Base-by-base conservation (phyloP, 768 basidiomycete species). In the Trametopsis cervina region DNA sequence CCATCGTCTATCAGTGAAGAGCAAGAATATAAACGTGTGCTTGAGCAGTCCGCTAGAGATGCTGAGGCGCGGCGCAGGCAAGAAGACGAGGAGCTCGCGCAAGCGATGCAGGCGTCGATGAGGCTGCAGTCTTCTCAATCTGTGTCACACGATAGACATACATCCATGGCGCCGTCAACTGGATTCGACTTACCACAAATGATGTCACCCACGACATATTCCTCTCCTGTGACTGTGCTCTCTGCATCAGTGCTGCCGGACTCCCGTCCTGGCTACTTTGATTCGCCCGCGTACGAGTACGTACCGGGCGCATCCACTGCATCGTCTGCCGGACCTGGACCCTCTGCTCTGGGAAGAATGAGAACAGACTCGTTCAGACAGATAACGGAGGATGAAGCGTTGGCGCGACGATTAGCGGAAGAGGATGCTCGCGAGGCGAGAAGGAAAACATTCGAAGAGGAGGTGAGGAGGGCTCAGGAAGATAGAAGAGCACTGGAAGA, bases 21-120 rank as follows among this genome's bases (percentile, higher is more conserved):
- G n/a, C 29, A 44, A 6, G 53, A 51, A 12, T 33, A 59, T 15
- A 29, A 46, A n/a, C 54, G 51, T 17, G 59, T 52, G 3, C 40
- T 62, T 0, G 54, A 56, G 42, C 33, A 53, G n/a, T 60, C 63
- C 12, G 49, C 46, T 3, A 42, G 40, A 51, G 54, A 55, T 24
- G 49, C 54, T 10, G 50, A 45, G 4, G 47, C 44, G 25, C 48
- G 54, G 37, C 33, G 40, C 23, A 27, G 42, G 4, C 60, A 60
- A 49, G 85, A 89, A 58, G 83, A 86, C 49, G 78, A 80, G 24
- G 81, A 87, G 37, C 66, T 89, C 12, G 77, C 76, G 18, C 71
- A 70, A 52, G 87, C 85, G 0, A 55, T 89, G 49, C 72, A 77
- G 54, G 74, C 74, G 50, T 84, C 82, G 1, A 52, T 72, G 56